Percentiles rank a stretch among this genome's conserved stretches.
Evolutionary conservation across 2,329 filamentous ascomycete genomes (phyloP).

Genomic region (Exophiala sideris): DNA sequence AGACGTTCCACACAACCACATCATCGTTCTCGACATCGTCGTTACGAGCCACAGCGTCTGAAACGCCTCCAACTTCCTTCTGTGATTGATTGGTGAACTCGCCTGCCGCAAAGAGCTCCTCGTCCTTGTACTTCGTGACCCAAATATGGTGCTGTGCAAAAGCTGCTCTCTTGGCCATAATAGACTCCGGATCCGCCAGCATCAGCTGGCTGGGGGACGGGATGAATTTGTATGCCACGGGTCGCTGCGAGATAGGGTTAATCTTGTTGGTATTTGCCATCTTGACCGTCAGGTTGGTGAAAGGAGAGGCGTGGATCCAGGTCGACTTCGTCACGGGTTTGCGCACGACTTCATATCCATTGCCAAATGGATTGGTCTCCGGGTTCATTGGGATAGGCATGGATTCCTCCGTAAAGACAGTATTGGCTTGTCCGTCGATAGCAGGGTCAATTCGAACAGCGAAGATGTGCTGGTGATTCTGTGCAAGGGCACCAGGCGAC

Average conservation of each 20-base stretch:
- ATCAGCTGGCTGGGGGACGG: constrained; percentile 48
- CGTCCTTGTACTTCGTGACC: constrained; percentile 49
- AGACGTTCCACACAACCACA: constrained; percentile 49
- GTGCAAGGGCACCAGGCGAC: constrained; percentile 60
- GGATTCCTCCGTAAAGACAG: constrained; percentile 54
- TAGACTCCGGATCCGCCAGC: constrained; percentile 43
- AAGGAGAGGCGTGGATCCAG: constrained; percentile 53
- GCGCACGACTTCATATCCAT: constrained; percentile 57
- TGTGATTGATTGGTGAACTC: constrained; percentile 48
- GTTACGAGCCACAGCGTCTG: constrained; percentile 41
- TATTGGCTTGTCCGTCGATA: constrained; percentile 56
- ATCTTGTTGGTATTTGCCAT: constrained; percentile 45
- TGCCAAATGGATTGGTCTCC: constrained; percentile 59
- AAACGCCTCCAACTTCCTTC: constrained; percentile 42
- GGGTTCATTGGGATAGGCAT: constrained; percentile 49
- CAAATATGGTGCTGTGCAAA: constrained; percentile 52
- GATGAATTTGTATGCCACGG: constrained; percentile 47
- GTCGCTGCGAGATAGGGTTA: constrained; percentile 43
- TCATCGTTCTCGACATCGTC: constrained; percentile 45
- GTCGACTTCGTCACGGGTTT: constrained; percentile 45
- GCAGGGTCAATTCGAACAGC: constrained; percentile 63
- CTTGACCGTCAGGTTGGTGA: constrained; percentile 45
- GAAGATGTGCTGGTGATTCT: constrained; percentile 70
- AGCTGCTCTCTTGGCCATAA: constrained; percentile 44
- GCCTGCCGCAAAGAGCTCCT: constrained; percentile 50